These are phyloP conservation scores for Tillandsia fasciculata DNA, from an alignment of 176 grass and related monocot genomes.

Conservation along the genomic window DNA sequence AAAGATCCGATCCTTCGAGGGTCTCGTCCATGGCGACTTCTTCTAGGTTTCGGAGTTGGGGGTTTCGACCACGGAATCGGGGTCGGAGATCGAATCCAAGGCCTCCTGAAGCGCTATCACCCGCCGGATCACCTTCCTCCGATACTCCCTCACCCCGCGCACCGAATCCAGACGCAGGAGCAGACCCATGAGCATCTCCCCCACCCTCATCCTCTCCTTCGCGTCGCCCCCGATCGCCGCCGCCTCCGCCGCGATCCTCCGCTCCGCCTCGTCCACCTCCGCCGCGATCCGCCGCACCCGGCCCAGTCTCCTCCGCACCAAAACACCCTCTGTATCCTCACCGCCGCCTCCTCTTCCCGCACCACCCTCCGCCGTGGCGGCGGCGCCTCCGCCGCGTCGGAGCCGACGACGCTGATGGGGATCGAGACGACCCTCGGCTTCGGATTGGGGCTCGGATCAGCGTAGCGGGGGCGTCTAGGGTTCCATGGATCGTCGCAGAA, in stretches of 20 bases:
- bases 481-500: neutral
- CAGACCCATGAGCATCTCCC: constrained; percentile 45
- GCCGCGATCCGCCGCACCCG: constrained; percentile 23
- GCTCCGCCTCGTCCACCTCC: constrained; percentile 30
- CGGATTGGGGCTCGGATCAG: neutral
- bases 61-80: neutral
- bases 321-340: constrained; percentile 40
- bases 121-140: constrained; percentile 40
- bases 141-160: constrained; percentile 46
- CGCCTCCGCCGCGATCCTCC: neutral
- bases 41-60: neutral
- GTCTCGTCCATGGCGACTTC: neutral
- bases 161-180: constrained; percentile 53
- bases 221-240: constrained; percentile 14
- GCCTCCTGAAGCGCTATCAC: constrained; percentile 62
- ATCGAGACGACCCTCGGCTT: neutral
- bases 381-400: neutral
- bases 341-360: constrained; percentile 15
- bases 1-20: neutral
- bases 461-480: neutral
- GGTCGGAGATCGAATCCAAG: constrained; percentile 37
- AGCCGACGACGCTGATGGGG: neutral
- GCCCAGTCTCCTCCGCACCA: constrained; percentile 38
- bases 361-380: neutral
- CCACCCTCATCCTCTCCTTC: constrained; percentile 20